Evolutionary conservation across 495 filamentous ascomycete genomes (phyloP), one percentile per base, ranked within the genome.

Genomic region (Achaetomiella virescens): DNA sequence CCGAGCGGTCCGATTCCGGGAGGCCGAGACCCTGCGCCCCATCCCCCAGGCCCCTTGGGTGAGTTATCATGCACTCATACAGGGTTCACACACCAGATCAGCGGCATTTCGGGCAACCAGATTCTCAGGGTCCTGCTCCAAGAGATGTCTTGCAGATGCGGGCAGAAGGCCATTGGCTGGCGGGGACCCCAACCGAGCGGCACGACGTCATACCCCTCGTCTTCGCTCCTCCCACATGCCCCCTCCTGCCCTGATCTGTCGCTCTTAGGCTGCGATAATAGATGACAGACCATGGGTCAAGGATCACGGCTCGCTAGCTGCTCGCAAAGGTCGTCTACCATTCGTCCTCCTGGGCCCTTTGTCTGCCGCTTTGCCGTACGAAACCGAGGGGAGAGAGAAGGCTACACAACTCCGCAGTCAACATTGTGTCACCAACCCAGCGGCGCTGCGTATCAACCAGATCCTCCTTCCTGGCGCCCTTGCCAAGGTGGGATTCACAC

Each of bases 111-210:
- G 59, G 61, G 61, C 50, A 36, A 48, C 25, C 46, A 52, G 48
- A 67, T 52, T 67, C 62, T 57, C 61, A 64, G 66, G 66, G 66
- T 66, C 66, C 63, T 66, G 53, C 63, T 59, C 61, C 61, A 67
- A 54, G 27, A 43, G 59, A 61, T 67, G 57, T 62, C 64, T 65
- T 67, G 64, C 64, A 68, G 60, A 45, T 52, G 36, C 31, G 45
- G 43, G 33, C 50, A 42, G 50, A 52, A 54, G 58, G 31, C 57
- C 62, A 63, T 47, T 60, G 54, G 55, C 25, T 25, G 51, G 22
- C 18, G 35, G 24, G 52, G 29, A 27, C 33, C n/a, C 2, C 27
- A 3, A 37, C 17, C 24, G 21, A 1, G 18, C 55, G 40, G 40
- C 36, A 47, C 54, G 58, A 63, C 65, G 66, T 65, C 66, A 67